Conservation (phyloP, 805 yeast species). For the Scheffersomyces spartinae region DNA sequence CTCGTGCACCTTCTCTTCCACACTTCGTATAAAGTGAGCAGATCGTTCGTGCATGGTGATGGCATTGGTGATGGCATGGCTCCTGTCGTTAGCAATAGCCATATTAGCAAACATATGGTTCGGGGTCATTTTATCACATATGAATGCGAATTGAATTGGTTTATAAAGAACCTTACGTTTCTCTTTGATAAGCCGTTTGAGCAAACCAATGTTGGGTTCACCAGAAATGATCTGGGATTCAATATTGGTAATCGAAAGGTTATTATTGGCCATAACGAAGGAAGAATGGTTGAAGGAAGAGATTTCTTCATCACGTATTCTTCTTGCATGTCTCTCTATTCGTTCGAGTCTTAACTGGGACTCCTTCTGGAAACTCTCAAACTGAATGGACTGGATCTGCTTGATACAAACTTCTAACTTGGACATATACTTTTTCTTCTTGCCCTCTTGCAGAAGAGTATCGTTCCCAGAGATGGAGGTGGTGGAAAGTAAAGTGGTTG, state of each 20-base stretch:
- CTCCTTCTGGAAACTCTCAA: constrained; percentile 3
- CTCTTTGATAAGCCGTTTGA: constrained; percentile 6
- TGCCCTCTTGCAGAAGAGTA: constrained; percentile 4
- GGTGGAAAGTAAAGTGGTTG: too few relatives aligned
- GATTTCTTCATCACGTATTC: not conserved
- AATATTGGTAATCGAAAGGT: constrained; percentile 2
- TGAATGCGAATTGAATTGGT: constrained; percentile 14
- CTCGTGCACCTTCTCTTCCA: constrained; percentile 4
- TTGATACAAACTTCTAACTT: constrained; percentile 6
- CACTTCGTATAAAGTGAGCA: too few relatives aligned
- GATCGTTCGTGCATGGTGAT: too few relatives aligned
- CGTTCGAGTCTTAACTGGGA: constrained; percentile 4
- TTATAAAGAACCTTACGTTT: constrained; percentile 10
- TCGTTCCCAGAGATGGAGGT: too few relatives aligned
- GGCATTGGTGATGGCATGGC: too few relatives aligned
- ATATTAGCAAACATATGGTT: too few relatives aligned
- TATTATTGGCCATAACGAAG: constrained; percentile 2
- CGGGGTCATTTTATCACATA: too few relatives aligned
- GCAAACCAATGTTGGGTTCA: constrained; percentile 2
- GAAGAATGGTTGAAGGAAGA: constrained; percentile 2
- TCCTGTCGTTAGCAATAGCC: too few relatives aligned
- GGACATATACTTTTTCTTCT: constrained; percentile 8
- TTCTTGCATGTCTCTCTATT: constrained; percentile 1
- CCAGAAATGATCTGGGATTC: not conserved
- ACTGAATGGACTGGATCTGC: constrained; percentile 6